Evolutionary conservation across 2,329 filamentous ascomycete genomes (phyloP).

Genomic region (Curvularia sp.): DNA sequence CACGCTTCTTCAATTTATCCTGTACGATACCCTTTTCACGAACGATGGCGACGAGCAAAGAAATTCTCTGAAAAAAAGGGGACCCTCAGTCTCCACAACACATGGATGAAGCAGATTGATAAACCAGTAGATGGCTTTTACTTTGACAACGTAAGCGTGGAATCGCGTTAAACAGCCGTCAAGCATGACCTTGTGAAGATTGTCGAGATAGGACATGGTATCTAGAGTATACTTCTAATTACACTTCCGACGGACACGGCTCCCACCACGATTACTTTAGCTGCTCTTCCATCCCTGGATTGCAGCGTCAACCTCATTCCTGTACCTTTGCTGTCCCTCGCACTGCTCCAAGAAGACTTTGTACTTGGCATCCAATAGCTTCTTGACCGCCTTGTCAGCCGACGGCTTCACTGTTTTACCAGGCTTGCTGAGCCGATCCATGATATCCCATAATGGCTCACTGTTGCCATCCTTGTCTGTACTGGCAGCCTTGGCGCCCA

Average conservation of each 20-base stretch:
- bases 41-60: slow-evolving; percentile 16
- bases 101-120: background rate
- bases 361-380: slow-evolving; percentile 86
- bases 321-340: slow-evolving; percentile 81
- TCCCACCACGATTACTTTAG: background rate
- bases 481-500: slow-evolving; percentile 95
- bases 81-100: background rate
- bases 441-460: slow-evolving; percentile 92
- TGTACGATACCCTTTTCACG: slow-evolving; percentile 39
- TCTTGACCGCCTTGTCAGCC: slow-evolving; percentile 75
- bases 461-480: slow-evolving; percentile 77
- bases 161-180: slow-evolving; percentile 4
- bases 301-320: slow-evolving; percentile 74
- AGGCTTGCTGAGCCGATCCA: slow-evolving; percentile 96
- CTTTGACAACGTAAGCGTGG: slow-evolving; percentile 10
- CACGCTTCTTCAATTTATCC: slow-evolving; percentile 18
- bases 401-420: slow-evolving; percentile 82
- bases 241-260: background rate
- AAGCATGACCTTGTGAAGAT: background rate
- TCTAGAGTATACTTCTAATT: slow-evolving; percentile 13
- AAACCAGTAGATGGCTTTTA: slow-evolving; percentile 1
- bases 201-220: slow-evolving; percentile 9
- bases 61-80: background rate
- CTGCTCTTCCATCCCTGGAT: slow-evolving; percentile 44
- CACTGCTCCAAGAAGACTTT: slow-evolving; percentile 95